These are phyloP conservation scores for Lippia alba DNA, from an alignment of 305 asterid species.

Conservation along the genomic window DNA sequence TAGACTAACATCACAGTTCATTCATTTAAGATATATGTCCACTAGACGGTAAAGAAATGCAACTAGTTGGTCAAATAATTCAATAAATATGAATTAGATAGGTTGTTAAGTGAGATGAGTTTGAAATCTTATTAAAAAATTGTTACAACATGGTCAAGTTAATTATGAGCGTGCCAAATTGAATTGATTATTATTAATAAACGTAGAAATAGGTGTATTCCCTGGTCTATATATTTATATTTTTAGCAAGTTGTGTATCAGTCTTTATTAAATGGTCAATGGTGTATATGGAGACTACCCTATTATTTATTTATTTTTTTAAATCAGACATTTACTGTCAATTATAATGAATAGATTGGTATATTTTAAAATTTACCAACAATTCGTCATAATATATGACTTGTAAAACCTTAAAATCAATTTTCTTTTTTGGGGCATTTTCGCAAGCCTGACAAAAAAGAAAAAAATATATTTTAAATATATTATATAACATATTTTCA, in stretches of 20 bases:
- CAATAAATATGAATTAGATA: neutral
- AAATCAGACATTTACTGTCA: no score
- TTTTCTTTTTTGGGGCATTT: no score
- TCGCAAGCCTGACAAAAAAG: neutral
- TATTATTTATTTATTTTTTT: no score
- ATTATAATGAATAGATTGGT: no score
- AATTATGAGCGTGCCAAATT: conserved; percentile 20
- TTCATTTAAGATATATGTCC: conserved; percentile 3
- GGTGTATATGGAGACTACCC: conserved; percentile 7
- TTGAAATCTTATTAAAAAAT: conserved; percentile 2
- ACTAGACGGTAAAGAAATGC: conserved; percentile 5
- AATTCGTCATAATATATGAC: no score
- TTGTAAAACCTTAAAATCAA: no score
- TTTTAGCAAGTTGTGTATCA: conserved; percentile 33
- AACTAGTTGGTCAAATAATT: conserved; percentile 10
- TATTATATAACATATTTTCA: no score
- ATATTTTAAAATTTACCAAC: no score
- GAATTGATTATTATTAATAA: conserved; percentile 19
- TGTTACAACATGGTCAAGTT: neutral
- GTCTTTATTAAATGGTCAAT: conserved; percentile 36
- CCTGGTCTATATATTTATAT: conserved; percentile 17
- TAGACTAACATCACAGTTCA: neutral
- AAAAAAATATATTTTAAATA: no score
- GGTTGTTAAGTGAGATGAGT: neutral
- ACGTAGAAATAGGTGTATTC: conserved; percentile 14